phyloP scores from a whole-genome alignment of 306 rosid species.

The Casuarina glauca region DNA sequence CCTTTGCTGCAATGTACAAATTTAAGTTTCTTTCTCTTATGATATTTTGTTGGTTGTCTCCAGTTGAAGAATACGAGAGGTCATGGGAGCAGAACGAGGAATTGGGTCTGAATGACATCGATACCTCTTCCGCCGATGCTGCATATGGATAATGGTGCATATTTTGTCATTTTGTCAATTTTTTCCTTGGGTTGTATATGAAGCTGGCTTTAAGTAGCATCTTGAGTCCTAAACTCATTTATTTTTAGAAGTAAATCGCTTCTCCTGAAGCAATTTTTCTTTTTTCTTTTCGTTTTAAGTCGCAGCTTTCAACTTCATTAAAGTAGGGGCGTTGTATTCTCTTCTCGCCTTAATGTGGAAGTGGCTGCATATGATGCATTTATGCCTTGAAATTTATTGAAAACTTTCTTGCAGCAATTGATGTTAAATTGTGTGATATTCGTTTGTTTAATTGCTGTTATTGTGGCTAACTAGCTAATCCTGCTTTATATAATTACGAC shows the following conservation, averaged over 20 bases:
- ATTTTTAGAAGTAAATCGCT: background rate
- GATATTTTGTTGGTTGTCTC: background rate
- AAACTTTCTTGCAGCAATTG: no score
- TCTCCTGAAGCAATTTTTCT: background rate
- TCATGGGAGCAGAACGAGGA: constrained; percentile 98
- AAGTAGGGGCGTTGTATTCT: background rate
- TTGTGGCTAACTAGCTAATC: no score
- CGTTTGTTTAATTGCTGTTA: no score
- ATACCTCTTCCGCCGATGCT: constrained; percentile 81
- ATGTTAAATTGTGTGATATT: no score
- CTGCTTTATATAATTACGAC: no score
- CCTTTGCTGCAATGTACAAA: constrained; percentile 3
- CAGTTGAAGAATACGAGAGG: constrained; percentile 88
- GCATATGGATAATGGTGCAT: constrained; percentile 35
- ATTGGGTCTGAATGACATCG: constrained; percentile 90
- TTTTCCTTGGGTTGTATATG: background rate
- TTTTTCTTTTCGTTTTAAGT: background rate
- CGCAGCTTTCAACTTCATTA: background rate
- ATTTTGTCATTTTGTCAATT: no score
- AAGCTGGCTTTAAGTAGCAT: background rate
- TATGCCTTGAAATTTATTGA: no score
- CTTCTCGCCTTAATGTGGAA: background rate
- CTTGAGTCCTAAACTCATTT: background rate
- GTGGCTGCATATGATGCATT: background rate
- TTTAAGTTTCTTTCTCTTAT: background rate